A percentile compares a stretch with the other conserved stretches of the same genome.
phyloP scores from a whole-genome alignment of 2,329 filamentous ascomycete genomes.

The Aspergillus sp. region DNA sequence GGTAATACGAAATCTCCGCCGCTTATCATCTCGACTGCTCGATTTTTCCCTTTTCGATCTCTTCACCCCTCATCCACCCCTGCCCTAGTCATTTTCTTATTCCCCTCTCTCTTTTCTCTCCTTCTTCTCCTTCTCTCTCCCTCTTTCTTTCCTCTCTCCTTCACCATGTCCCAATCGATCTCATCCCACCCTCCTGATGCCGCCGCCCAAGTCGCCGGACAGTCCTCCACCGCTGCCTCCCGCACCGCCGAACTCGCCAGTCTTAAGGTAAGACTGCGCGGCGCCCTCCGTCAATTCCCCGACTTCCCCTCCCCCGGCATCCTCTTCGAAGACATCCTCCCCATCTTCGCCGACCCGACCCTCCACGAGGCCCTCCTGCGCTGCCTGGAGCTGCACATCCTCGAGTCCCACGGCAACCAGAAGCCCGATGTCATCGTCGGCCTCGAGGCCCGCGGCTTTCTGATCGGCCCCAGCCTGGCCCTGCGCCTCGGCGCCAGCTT shows the following conservation, averaged over 20 bases:
- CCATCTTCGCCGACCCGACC: conserved; percentile 77
- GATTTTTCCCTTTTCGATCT: too few relatives aligned
- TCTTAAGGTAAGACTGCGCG: conserved; percentile 68
- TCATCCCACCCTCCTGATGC: conserved; percentile 34
- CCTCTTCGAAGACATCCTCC: conserved; percentile 96
- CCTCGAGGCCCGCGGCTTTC: conserved; percentile 89
- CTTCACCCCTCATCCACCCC: background rate
- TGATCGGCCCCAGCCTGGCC: conserved; percentile 89
- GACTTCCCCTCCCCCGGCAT: conserved; percentile 93
- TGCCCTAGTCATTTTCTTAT: conserved; percentile 1
- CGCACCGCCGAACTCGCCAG: conserved; percentile 55
- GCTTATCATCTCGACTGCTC: too few relatives aligned
- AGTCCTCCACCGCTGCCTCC: conserved; percentile 47
- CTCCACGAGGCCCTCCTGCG: conserved; percentile 76
- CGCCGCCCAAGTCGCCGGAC: conserved; percentile 42
- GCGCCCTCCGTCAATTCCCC: conserved; percentile 76
- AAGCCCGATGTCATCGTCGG: conserved; percentile 89
- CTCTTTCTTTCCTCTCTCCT: conserved; percentile 15
- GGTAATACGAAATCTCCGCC: too few relatives aligned
- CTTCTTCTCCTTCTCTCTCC: conserved; percentile 13
- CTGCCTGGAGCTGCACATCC: conserved; percentile 80
- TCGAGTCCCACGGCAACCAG: conserved; percentile 58
- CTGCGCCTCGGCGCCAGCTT: conserved; percentile 80
- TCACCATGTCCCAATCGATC: conserved; percentile 41
- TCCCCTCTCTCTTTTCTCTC: conserved; percentile 13